These are phyloP conservation scores for Solanum chacoense DNA, from an alignment of 305 asterid genomes.

Conservation along the genomic window DNA sequence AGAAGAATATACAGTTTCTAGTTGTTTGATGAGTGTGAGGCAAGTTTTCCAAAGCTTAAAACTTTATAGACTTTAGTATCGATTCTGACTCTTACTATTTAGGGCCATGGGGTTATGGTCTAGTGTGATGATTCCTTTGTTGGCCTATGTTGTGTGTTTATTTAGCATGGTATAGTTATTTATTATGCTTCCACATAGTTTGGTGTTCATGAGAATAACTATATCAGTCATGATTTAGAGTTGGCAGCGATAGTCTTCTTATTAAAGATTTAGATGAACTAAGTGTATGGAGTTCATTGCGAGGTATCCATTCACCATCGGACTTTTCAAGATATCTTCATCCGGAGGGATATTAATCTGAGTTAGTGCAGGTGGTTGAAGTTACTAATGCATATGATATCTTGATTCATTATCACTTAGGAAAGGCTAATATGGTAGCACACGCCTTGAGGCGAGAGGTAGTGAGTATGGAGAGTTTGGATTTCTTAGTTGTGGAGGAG, in stretches of 20 bases:
- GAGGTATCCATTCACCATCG: neutral
- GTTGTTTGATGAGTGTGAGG: neutral
- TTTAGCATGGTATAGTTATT: neutral
- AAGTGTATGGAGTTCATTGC: neutral
- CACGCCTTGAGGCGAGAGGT: neutral
- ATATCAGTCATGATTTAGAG: neutral
- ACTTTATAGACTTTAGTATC: neutral
- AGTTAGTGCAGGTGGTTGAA: neutral
- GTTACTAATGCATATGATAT: neutral
- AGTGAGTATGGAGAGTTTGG: neutral
- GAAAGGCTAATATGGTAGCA: neutral
- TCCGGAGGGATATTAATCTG: neutral
- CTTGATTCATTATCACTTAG: neutral
- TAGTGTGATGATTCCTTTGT: neutral
- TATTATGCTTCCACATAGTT: neutral
- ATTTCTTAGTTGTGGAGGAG: neutral
- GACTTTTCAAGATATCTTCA: neutral
- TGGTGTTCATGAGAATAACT: neutral
- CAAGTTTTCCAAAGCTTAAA: neutral
- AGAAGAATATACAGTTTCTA: too few relatives aligned
- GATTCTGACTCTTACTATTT: neutral
- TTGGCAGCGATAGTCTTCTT: neutral
- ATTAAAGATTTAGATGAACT: neutral
- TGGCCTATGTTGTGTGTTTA: neutral
- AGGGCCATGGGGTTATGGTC: neutral